Base-by-base conservation (phyloP, 2,329 filamentous ascomycete genomes). In the Juglanconis oblonga region DNA sequence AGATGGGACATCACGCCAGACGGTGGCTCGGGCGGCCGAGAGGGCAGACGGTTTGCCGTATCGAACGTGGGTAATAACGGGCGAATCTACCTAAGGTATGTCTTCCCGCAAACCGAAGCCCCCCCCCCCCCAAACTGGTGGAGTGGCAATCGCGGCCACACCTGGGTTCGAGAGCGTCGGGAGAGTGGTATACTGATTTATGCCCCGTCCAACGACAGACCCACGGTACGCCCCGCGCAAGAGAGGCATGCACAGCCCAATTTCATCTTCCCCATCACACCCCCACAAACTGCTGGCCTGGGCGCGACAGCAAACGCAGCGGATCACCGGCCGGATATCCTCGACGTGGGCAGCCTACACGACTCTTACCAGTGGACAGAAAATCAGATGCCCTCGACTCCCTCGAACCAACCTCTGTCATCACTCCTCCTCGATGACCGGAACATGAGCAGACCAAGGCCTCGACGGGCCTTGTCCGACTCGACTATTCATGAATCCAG, bases 31-130 rank as follows among this genome's bases (percentile, higher is more conserved):
- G 83, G 79, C 57, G 82, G 84, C 38, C 81, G 87, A 62, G 85
- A 87, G 70, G 87, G 86, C 52, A 83, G 88, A 57, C 87, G 91
- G 68, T 93, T 94, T 71, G 87, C 89, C 2, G 90, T 94, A 57
- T 86, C 88, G 54, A 93, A 92, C 72, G 90, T 94, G 62, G 90
- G 90, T 31, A 90, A 92, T 71, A 92, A 92, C 74, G 90, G 90
- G 44, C 87, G 87, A 71, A 91, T 94, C 73, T 94, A 92, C 73
- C 72, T 94, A 66, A 90, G 89, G 89, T 93, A 85, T 70, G 83
- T 62, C 38, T 3, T 29, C 6, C 11, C 4, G n/a, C 44, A 29
- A 9, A 9, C 24, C 7, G 9, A 17, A 36, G 17, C 13, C 9
- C 24, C 35, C 24, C 24, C 24, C 24, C 24, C 24, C 24, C 24